These are phyloP conservation scores for Pythium aquatile DNA, from an alignment of 352 stramenopile genomes.

Conservation along the genomic window DNA sequence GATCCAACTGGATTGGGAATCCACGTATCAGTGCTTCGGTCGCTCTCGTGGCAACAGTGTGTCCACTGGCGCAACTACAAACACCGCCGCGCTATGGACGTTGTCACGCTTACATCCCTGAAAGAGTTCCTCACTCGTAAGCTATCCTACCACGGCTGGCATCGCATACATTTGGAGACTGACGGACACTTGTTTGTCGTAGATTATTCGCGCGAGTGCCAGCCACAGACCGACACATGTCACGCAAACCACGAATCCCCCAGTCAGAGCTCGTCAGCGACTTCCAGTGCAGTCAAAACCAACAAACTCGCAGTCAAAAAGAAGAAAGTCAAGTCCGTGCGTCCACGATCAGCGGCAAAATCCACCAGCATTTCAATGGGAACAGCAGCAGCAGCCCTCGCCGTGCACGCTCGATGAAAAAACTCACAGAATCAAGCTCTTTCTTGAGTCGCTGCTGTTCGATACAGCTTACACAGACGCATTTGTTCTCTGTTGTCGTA, in stretches of 20 bases:
- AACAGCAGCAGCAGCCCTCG: not conserved
- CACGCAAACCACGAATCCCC: not conserved
- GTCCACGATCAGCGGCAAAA: constrained; percentile 13
- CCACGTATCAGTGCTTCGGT: not conserved
- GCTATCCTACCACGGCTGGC: constrained; percentile 15
- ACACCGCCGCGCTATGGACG: constrained; percentile 40
- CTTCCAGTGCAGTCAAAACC: not conserved
- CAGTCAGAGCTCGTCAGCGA: not conserved
- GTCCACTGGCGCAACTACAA: constrained; percentile 56
- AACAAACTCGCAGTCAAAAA: not conserved
- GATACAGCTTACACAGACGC: constrained; percentile 57
- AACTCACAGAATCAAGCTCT: not conserved
- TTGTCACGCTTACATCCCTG: constrained; percentile 41
- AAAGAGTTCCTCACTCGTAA: constrained; percentile 29
- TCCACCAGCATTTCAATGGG: not conserved
- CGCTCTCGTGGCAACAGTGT: constrained; percentile 28
- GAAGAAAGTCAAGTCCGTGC: constrained; percentile 3
- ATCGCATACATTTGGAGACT: constrained; percentile 1
- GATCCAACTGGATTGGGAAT: not conserved
- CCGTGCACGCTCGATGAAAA: constrained; percentile 5
- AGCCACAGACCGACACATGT: not conserved
- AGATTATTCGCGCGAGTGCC: constrained; percentile 12
- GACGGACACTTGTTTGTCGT: not conserved
- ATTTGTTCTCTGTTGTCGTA: constrained; percentile 75
- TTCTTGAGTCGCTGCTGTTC: constrained; percentile 10